These are phyloP conservation scores for Aspergillus taichungensis DNA, from an alignment of 495 filamentous ascomycete species.

Conservation along the genomic window DNA sequence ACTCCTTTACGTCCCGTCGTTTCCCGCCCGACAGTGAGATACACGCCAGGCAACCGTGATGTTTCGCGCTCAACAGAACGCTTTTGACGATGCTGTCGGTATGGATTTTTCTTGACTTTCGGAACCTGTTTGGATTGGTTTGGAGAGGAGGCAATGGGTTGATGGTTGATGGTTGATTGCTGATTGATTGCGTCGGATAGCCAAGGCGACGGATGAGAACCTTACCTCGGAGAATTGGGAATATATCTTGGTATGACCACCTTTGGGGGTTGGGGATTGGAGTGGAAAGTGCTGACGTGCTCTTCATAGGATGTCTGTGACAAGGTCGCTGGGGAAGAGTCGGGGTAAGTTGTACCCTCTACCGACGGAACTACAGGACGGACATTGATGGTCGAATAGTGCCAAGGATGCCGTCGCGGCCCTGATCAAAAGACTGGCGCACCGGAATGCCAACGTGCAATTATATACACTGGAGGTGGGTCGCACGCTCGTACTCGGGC, in stretches of 20 bases:
- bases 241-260: conserved; percentile 65
- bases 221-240: conserved; percentile 98
- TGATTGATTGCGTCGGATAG: conserved; percentile 35
- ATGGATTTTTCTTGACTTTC: conserved; percentile 25
- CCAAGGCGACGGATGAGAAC: conserved; percentile 98
- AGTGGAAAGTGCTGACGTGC: conserved; percentile 13
- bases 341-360: conserved; percentile 41
- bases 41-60: conserved; percentile 30
- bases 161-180: conserved; percentile 14
- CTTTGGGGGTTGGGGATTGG: not conserved
- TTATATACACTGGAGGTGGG: conserved; percentile 90
- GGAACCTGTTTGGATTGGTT: not conserved
- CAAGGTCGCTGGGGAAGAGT: conserved; percentile 61
- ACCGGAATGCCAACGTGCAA: conserved; percentile 98
- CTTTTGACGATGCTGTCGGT: conserved; percentile 77
- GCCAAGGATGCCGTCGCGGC: conserved; percentile 88
- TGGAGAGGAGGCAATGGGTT: not conserved
- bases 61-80: conserved; percentile 75
- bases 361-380: conserved; percentile 1
- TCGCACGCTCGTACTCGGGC: not conserved
- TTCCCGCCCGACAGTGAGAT: no score
- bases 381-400: conserved; percentile 27
- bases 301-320: conserved; percentile 78
- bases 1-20: no score
- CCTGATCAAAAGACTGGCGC: conserved; percentile 91